Evolutionary conservation across 768 basidiomycete species (phyloP).

Genomic region (Suillus cothurnatus): DNA sequence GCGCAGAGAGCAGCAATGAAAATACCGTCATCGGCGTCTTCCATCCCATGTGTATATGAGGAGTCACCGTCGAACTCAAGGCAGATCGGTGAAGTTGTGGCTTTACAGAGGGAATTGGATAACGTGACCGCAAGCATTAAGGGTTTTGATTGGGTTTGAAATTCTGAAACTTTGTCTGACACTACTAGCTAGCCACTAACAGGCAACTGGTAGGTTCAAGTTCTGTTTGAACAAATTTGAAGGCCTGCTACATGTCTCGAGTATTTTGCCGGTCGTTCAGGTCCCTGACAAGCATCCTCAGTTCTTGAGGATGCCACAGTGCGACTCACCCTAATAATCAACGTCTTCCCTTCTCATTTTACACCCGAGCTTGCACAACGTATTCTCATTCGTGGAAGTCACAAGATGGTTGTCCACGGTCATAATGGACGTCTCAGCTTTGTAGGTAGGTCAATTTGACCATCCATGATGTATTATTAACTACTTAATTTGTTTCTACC

Average conservation of each 20-base stretch:
- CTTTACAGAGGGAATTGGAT: not conserved
- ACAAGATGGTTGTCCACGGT: constrained; percentile 59
- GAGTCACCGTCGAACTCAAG: not conserved
- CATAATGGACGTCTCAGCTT: constrained; percentile 75
- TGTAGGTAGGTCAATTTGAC: constrained; percentile 50
- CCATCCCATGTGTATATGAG: not conserved
- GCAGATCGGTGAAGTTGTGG: not conserved
- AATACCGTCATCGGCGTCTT: not conserved
- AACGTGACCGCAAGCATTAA: not conserved
- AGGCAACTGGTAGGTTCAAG: not conserved
- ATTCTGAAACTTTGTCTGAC: not conserved
- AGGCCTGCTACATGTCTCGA: not conserved
- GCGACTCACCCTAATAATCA: constrained; percentile 51
- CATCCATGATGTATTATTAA: constrained; percentile 5
- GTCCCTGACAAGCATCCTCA: not conserved
- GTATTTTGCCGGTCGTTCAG: not conserved
- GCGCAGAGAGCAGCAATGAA: not conserved
- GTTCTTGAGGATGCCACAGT: constrained; percentile 16
- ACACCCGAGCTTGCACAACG: constrained; percentile 69
- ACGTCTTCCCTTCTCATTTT: constrained; percentile 67
- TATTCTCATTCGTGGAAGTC: constrained; percentile 77
- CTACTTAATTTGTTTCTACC: constrained; percentile 29
- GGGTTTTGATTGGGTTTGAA: not conserved
- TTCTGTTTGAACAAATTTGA: not conserved
- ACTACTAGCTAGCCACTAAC: not conserved